These are phyloP conservation scores for Venturiaceae sp. DNA, from an alignment of 2,329 filamentous ascomycete genomes.

Conservation along the genomic window DNA sequence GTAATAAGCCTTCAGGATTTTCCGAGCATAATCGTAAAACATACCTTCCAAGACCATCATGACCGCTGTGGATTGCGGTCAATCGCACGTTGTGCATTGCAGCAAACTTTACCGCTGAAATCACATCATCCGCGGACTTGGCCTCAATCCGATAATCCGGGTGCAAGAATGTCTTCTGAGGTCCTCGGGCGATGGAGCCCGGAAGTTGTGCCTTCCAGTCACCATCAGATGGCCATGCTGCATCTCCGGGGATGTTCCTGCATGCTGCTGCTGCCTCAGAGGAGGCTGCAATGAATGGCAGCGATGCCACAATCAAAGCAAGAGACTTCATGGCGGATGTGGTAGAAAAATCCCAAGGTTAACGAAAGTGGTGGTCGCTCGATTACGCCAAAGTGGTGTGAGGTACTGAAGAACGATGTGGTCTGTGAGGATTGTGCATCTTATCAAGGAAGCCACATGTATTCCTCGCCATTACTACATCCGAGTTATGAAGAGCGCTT, in stretches of 20 bases:
- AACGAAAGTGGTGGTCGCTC: not conserved
- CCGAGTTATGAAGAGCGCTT: not conserved
- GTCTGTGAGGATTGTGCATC: no score
- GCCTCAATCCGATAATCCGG: slow-evolving; percentile 34
- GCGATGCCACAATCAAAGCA: not conserved
- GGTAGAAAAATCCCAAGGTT: not conserved
- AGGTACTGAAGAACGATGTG: no score
- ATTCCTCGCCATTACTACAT: not conserved
- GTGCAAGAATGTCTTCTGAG: not conserved
- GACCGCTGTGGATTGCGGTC: slow-evolving; percentile 44
- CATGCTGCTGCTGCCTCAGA: not conserved
- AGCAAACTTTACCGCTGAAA: slow-evolving; percentile 38
- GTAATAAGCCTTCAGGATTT: not conserved
- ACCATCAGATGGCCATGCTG: not conserved
- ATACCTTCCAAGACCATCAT: slow-evolving; percentile 19
- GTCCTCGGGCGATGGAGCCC: not conserved
- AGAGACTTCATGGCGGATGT: not conserved
- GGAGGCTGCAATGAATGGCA: not conserved
- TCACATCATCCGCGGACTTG: slow-evolving; percentile 33
- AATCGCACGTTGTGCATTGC: slow-evolving; percentile 38
- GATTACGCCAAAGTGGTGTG: not conserved
- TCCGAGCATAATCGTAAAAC: not conserved
- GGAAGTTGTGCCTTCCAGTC: slow-evolving; percentile 3
- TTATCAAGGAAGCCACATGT: not conserved
- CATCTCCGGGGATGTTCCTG: not conserved